Conservation (phyloP, 352 stramenopile species). For the Phytophthora litchii region DNA sequence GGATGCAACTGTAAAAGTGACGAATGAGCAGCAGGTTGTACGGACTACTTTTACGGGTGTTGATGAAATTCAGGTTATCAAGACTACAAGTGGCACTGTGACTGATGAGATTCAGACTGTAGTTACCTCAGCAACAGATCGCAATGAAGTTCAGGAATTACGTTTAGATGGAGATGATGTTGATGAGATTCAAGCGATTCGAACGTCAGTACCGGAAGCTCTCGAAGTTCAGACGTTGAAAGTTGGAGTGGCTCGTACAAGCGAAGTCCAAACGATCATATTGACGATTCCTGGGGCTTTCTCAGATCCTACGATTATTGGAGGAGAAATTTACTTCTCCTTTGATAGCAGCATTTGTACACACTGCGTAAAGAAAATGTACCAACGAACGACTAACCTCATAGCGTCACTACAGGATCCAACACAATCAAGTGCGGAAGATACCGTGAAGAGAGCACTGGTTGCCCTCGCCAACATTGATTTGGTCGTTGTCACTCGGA, state of each 20-base stretch:
- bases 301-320: conserved; percentile 53
- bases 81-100: conserved; percentile 65
- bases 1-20: conserved; percentile 92
- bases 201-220: conserved; percentile 70
- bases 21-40: conserved; percentile 96
- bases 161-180: conserved; percentile 83
- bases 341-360: conserved; percentile 74
- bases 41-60: conserved; percentile 84
- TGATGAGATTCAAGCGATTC: conserved; percentile 93
- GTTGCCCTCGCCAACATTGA: conserved; percentile 66
- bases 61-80: conserved; percentile 91
- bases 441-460: conserved; percentile 36
- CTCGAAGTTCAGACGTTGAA: conserved; percentile 90
- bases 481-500: conserved; percentile 42
- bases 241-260: conserved; percentile 66
- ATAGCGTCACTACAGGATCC: conserved; percentile 24
- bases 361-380: conserved; percentile 74
- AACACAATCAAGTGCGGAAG: conserved; percentile 10
- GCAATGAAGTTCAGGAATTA: conserved; percentile 92
- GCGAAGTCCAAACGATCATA: conserved; percentile 88
- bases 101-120: conserved; percentile 93
- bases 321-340: conserved; percentile 49
- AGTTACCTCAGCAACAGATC: conserved; percentile 91
- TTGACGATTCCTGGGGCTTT: conserved; percentile 74
- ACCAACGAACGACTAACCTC: conserved; percentile 49